These are phyloP conservation scores for Cadophora gregata DNA, from an alignment of 2,329 filamentous ascomycete genomes.

Conservation along the genomic window DNA sequence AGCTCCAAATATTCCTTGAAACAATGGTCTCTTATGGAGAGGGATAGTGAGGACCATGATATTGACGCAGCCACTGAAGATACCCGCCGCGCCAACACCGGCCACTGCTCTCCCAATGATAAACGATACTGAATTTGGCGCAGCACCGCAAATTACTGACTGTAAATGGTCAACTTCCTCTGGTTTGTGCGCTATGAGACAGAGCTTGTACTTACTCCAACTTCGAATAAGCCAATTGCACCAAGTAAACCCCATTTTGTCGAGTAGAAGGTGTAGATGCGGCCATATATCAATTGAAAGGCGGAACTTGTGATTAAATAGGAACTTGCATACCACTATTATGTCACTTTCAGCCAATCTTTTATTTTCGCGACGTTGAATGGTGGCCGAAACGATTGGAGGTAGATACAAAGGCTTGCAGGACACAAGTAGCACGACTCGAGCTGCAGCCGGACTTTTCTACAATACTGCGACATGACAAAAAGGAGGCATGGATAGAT, in stretches of 20 bases:
- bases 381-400: no score
- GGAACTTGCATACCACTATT: constrained; percentile 50
- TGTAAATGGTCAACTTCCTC: constrained; percentile 33
- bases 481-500: not conserved
- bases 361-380: no score
- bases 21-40: constrained; percentile 40
- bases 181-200: not conserved
- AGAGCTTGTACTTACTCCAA: constrained; percentile 38
- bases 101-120: constrained; percentile 46
- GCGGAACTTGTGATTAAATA: constrained; percentile 46
- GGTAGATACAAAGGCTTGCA: no score
- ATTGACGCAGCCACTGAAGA: constrained; percentile 42
- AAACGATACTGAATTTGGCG: constrained; percentile 44
- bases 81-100: constrained; percentile 39
- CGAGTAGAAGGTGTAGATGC: constrained; percentile 44
- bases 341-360: not conserved
- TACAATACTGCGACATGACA: not conserved
- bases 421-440: no score
- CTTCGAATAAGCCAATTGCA: constrained; percentile 45
- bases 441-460: not conserved
- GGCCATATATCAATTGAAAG: constrained; percentile 41
- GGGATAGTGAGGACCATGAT: constrained; percentile 42
- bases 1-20: constrained; percentile 41
- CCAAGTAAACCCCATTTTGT: constrained; percentile 42
- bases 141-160: constrained; percentile 44